Conservation (phyloP, 495 filamentous ascomycete species). For the Aspergillus ostianus region DNA sequence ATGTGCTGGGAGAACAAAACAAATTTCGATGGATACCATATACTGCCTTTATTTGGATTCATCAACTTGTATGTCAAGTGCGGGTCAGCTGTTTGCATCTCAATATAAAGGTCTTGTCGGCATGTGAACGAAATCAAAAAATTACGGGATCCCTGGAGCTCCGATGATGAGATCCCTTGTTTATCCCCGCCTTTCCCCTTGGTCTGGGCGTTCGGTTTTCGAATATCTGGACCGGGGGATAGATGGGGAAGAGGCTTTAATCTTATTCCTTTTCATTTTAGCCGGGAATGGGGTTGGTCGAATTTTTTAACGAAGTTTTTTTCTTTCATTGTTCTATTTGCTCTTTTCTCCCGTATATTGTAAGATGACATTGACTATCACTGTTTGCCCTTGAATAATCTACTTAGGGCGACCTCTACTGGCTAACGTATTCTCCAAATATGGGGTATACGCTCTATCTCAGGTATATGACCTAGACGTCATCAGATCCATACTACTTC, state of each 20-base stretch:
- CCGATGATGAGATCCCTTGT: conserved; percentile 16
- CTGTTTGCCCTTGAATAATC: no score
- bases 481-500: background rate
- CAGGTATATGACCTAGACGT: background rate
- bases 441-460: no score
- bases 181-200: background rate
- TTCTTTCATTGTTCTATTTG: conserved; percentile 1
- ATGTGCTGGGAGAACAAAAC: conserved; percentile 38
- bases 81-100: conserved; percentile 48
- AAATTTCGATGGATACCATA: conserved; percentile 37
- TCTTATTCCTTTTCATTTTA: conserved; percentile 7
- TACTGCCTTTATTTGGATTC: conserved; percentile 32
- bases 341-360: background rate
- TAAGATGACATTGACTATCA: background rate
- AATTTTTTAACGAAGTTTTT: conserved; percentile 23
- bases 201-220: conserved; percentile 5
- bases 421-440: no score
- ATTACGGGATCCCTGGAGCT: conserved; percentile 11
- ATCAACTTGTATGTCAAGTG: conserved; percentile 49
- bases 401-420: no score
- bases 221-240: background rate
- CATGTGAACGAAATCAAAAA: conserved; percentile 31
- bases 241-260: background rate
- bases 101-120: conserved; percentile 51
- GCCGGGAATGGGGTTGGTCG: conserved; percentile 7